Evolutionary conservation across 495 filamentous ascomycete species (phyloP).

Genomic region (Hypoxylon fuscum): DNA sequence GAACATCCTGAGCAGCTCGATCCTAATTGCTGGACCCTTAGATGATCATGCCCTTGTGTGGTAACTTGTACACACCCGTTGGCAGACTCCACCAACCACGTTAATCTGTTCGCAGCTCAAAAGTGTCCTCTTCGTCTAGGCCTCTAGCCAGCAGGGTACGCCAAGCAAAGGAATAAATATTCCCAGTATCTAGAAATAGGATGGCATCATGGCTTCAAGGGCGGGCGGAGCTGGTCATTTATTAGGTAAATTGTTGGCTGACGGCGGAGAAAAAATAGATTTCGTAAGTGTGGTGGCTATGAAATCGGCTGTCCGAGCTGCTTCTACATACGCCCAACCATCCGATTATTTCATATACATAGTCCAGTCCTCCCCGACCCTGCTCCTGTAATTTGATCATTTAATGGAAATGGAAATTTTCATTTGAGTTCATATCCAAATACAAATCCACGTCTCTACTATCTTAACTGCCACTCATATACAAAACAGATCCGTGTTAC

Average conservation of each 20-base stretch:
- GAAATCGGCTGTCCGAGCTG: not conserved
- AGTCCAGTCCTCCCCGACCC: constrained; percentile 13
- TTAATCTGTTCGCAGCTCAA: constrained; percentile 12
- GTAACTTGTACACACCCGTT: constrained; percentile 14
- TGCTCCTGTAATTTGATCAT: constrained; percentile 11
- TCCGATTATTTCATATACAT: constrained; percentile 34
- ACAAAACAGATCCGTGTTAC: constrained; percentile 2
- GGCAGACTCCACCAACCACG: constrained; percentile 20
- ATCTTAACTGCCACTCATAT: not conserved
- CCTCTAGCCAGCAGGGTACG: not conserved
- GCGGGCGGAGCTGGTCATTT: constrained; percentile 25
- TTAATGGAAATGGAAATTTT: no score
- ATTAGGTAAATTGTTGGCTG: constrained; percentile 23
- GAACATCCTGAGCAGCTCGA: constrained; percentile 3
- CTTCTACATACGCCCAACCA: constrained; percentile 17
- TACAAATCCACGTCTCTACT: not conserved
- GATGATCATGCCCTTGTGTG: constrained; percentile 26
- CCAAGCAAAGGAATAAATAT: constrained; percentile 10
- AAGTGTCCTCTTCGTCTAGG: constrained; percentile 12
- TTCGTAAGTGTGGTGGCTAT: constrained; percentile 8
- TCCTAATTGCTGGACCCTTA: constrained; percentile 21
- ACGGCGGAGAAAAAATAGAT: constrained; percentile 19
- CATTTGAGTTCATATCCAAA: not conserved
- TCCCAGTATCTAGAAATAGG: constrained; percentile 11
- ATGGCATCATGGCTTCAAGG: constrained; percentile 24